Evolutionary conservation across 2,329 filamentous ascomycete species (phyloP), one percentile per base, ranked within the genome.

Genomic region (Neofusicoccum kwambonambiense): DNA sequence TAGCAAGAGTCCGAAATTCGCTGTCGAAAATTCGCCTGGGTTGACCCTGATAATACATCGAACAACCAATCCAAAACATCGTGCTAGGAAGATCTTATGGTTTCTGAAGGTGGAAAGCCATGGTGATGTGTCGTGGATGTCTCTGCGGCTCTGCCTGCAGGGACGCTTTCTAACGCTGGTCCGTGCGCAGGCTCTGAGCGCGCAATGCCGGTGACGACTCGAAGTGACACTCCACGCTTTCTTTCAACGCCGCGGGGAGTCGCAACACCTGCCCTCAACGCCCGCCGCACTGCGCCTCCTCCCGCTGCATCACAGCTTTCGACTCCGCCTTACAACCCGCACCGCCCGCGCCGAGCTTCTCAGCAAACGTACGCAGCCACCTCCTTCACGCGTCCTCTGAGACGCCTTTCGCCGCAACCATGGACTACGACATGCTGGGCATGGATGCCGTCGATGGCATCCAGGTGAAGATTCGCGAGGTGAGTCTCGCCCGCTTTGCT

Each of bases 341-440:
- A 37, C 42, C 56, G 27, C 42, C 56, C 22, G 19, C 39, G 50
- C 61, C 50, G 50, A 56, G 44, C 27, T 41, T 19, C 13, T 44
- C 27, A 35, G 17, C 42, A n/a, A 22, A 52, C 54, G 19, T n/a
- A 44, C 39, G 34, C 27, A 47, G 52, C 62, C 62, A 58, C 51
- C 51, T 50, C 62, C 51, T 57, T 58, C 44, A 27, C 62, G 51
- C 51, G 51, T 41, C 62, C 42, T 39, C 35, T n/a, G 41, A 50
- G 51, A 49, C 62, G 50, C 51, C 54, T 58, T 27, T 27, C 34
- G 62, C 52, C 62, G 62, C 63, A 65, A 77, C 68, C 67, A 84
- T 84, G 82, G 81, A 83, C 70, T 83, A 82, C 75, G 81, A 83
- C 65, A 69, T 72, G 8, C 78, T 79, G 76, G 72, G 72, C 56